Evolutionary conservation across 805 yeast genomes (phyloP), one percentile per base, ranked within the genome.

Genomic region (Wickerhamia fluorescens): DNA sequence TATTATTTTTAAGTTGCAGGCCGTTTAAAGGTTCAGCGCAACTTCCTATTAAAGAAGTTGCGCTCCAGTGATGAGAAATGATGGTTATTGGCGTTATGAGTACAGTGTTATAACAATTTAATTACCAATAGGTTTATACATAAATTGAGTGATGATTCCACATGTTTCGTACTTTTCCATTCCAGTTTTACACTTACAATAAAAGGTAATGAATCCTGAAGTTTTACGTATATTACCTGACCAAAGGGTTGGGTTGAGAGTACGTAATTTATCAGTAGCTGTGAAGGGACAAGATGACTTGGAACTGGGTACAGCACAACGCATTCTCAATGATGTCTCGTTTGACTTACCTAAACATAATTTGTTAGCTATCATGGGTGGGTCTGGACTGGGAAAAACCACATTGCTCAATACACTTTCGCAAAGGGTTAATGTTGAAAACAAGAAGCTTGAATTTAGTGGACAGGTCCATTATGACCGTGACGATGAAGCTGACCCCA

Each of bases 331-430:
- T 31, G 46, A 73, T 16, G 59, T 83, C 26, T 72, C 82, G 2
- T 66, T 82, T 35, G 75, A 73, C 28, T 59, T 82, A 7, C 69
- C 73, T 0, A 50, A 71, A 9, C 82, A 84, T 11, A 61, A 78
- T 7, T 53, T 86, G 21, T 66, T 85, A 53, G 94, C 94, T 5
- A 80, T 85, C 7, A 69, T 86, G 60, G 95, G 95, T 3, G 89
- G 94, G 0, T 79, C 88, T 1, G 95, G 95, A 0, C 75, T 86
- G 3, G 95, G 94, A 3, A 85, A 86, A 45, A 85, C 95, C 0
- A 82, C 95, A 0, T 49, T 85, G 24, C 57, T 85, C 14, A 85
- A 85, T 46, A 73, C 74, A 0, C 49, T 80, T 27, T 75, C 85
- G 0, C 68, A 73, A 25, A 51, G 80, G 38, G 58, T 68, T 12